These are phyloP conservation scores for Cyclanthera cordifolia DNA, from an alignment of 306 rosid species.

Conservation along the genomic window DNA sequence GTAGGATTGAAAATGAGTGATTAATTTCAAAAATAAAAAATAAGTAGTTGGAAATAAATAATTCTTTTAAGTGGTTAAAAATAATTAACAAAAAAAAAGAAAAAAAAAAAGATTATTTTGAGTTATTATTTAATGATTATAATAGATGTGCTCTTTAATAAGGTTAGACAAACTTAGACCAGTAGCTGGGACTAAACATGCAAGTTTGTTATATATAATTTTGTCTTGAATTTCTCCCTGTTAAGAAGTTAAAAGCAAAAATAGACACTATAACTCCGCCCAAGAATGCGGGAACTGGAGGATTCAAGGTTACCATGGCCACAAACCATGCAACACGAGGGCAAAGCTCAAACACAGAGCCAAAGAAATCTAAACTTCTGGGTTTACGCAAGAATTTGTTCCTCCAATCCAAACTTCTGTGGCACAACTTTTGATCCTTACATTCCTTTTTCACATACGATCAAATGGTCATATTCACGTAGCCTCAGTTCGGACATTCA, in stretches of 20 bases:
- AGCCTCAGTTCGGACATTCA: neutral
- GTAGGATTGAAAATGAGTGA: too few species aligned
- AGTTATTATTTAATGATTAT: too few species aligned
- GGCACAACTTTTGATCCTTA: neutral
- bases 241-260: neutral
- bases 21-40: too few species aligned
- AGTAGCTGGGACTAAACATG: too few species aligned
- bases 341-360: neutral
- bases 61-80: too few species aligned
- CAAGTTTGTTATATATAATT: too few species aligned
- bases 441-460: neutral
- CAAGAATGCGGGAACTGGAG: slow-evolving; percentile 15
- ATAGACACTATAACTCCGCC: slow-evolving; percentile 8
- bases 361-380: neutral
- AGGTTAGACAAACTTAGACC: too few species aligned
- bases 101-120: too few species aligned
- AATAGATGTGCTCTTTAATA: too few species aligned
- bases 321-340: slow-evolving; percentile 9
- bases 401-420: neutral
- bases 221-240: too few species aligned
- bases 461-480: neutral
- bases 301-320: slow-evolving; percentile 6
- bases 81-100: too few species aligned
- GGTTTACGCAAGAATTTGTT: neutral
- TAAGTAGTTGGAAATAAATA: too few species aligned